These are phyloP conservation scores for Xylaria sp. DNA, from an alignment of 2,329 filamentous ascomycete species.

Conservation along the genomic window DNA sequence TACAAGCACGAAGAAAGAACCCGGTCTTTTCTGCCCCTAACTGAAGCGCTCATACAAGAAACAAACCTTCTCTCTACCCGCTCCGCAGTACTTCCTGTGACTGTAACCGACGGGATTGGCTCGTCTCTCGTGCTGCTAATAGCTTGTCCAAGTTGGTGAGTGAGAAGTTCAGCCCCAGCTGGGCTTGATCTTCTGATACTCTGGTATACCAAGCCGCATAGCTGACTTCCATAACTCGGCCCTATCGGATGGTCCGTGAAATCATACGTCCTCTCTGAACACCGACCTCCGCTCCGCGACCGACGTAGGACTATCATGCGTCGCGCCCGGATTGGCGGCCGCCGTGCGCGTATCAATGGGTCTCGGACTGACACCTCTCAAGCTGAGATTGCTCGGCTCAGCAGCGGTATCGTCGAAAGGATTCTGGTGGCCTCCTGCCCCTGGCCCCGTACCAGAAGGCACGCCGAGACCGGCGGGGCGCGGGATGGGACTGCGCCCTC, in stretches of 20 bases:
- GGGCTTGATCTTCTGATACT: not conserved
- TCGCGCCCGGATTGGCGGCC: conserved; percentile 20
- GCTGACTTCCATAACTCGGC: not conserved
- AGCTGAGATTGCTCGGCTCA: conserved; percentile 68
- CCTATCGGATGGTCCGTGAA: not conserved
- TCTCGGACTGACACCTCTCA: conserved; percentile 79
- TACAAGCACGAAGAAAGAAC: not conserved
- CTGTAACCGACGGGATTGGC: not conserved
- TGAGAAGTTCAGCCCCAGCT: not conserved
- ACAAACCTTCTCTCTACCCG: not conserved
- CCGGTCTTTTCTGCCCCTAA: not conserved
- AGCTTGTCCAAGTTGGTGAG: not conserved
- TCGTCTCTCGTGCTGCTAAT: not conserved
- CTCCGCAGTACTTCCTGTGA: not conserved
- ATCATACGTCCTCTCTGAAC: conserved; percentile 47
- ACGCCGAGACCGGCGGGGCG: conserved; percentile 49
- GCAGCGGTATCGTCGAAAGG: conserved; percentile 77
- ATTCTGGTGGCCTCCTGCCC: conserved; percentile 57
- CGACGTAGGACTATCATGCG: conserved; percentile 47
- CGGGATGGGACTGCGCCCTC: conserved; percentile 59
- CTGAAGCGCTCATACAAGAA: not conserved
- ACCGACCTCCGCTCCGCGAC: conserved; percentile 46
- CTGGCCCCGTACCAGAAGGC: conserved; percentile 52
- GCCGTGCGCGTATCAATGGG: conserved; percentile 64
- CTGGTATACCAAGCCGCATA: not conserved